Conservation (phyloP, 768 basidiomycete genomes). For the Tylopilus balloui region DNA sequence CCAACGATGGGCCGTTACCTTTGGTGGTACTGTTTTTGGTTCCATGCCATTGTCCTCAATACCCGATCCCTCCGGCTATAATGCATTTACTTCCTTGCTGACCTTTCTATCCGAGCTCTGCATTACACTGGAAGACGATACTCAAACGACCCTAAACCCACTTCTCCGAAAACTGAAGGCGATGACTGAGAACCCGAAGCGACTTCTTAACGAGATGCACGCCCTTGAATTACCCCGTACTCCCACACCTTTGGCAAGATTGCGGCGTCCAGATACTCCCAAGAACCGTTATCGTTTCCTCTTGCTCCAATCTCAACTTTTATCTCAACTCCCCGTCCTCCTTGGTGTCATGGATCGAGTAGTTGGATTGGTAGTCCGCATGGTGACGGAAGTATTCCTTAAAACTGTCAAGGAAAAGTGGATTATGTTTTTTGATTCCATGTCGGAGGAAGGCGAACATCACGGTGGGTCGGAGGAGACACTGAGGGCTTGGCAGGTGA, state of each 20-base stretch:
- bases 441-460: constrained; percentile 57
- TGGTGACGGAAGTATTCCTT: constrained; percentile 43
- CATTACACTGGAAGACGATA: constrained; percentile 42
- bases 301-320: constrained; percentile 62
- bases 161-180: constrained; percentile 51
- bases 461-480: constrained; percentile 63
- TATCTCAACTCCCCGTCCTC: constrained; percentile 62
- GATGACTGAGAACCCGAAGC: constrained; percentile 51
- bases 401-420: constrained; percentile 51
- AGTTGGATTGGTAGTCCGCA: constrained; percentile 41
- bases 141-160: constrained; percentile 47
- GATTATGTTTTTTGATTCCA: constrained; percentile 69
- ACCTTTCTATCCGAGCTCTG: constrained; percentile 33
- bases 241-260: constrained; percentile 39
- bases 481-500: constrained; percentile 53
- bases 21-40: constrained; percentile 54
- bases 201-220: constrained; percentile 62
- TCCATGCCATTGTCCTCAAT: constrained; percentile 35
- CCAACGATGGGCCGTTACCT: constrained; percentile 55
- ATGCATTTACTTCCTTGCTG: constrained; percentile 55
- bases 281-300: constrained; percentile 49
- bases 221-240: constrained; percentile 62
- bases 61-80: constrained; percentile 39
- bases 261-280: constrained; percentile 43
- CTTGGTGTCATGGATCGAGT: constrained; percentile 52